Conservation (phyloP, 176 grass and related monocot species). For the Cymbopogon citratus region DNA sequence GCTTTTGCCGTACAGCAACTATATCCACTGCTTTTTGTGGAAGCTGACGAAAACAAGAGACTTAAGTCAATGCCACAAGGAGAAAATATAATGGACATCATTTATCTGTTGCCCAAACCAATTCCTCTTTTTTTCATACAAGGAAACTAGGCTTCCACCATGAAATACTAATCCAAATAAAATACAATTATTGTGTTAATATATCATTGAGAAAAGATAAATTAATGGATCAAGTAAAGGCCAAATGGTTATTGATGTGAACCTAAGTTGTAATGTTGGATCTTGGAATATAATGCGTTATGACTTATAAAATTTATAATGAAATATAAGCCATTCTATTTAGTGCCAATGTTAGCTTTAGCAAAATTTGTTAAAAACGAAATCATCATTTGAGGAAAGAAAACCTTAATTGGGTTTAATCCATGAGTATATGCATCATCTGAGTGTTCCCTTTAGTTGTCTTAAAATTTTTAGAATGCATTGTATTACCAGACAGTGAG, state of each 20-base stretch:
- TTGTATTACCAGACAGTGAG: neutral
- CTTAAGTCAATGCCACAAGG: slow-evolving; percentile 5
- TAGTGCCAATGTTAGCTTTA: neutral
- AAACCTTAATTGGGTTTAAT: neutral
- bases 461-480: neutral
- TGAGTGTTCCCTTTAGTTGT: neutral
- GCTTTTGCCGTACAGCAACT: slow-evolving; percentile 73
- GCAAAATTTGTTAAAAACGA: neutral
- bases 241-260: neutral
- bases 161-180: neutral
- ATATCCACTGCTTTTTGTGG: slow-evolving; percentile 70
- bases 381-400: neutral
- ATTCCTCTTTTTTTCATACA: neutral
- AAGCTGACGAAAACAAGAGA: slow-evolving; percentile 52
- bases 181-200: neutral
- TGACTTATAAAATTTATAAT: neutral
- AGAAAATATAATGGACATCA: slow-evolving; percentile 18
- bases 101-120: neutral
- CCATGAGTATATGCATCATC: neutral
- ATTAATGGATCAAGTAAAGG: neutral
- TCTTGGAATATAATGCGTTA: neutral
- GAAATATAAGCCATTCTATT: neutral
- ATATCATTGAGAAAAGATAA: neutral
- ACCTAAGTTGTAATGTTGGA: neutral
- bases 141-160: neutral